Evolutionary conservation across 331 rosid genomes (phyloP).

Genomic region (Malus hybrid): DNA sequence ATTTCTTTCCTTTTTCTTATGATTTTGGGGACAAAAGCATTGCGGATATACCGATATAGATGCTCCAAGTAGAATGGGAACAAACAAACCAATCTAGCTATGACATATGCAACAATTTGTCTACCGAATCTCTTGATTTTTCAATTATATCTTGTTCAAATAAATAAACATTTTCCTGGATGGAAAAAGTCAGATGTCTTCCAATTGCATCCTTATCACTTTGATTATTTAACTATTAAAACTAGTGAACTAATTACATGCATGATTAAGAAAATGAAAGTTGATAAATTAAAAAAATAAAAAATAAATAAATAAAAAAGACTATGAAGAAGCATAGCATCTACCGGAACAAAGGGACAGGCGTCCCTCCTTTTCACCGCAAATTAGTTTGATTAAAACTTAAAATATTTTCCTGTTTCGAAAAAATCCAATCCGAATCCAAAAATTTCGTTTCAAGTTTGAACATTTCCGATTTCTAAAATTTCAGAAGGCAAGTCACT

Average conservation of each 20-base stretch:
- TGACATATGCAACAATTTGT: not conserved
- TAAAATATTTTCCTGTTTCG: no score
- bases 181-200: not conserved
- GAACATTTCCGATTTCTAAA: no score
- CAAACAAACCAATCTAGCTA: not conserved
- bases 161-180: not conserved
- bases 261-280: not conserved
- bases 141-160: not conserved
- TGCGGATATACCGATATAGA: not conserved
- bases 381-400: not conserved
- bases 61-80: not conserved
- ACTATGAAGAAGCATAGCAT: not conserved
- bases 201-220: not conserved
- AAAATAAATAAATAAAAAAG: no score
- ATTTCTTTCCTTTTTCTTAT: not conserved
- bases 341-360: not conserved
- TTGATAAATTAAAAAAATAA: not conserved
- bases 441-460: no score
- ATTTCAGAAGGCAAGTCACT: no score
- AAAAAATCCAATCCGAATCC: no score
- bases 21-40: not conserved
- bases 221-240: not conserved
- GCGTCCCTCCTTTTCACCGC: slow-evolving; percentile 28
- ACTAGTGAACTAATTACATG: not conserved
- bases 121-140: not conserved